Base-by-base conservation (phyloP, 2,329 filamentous ascomycete species). In the Aphanocladium album region DNA sequence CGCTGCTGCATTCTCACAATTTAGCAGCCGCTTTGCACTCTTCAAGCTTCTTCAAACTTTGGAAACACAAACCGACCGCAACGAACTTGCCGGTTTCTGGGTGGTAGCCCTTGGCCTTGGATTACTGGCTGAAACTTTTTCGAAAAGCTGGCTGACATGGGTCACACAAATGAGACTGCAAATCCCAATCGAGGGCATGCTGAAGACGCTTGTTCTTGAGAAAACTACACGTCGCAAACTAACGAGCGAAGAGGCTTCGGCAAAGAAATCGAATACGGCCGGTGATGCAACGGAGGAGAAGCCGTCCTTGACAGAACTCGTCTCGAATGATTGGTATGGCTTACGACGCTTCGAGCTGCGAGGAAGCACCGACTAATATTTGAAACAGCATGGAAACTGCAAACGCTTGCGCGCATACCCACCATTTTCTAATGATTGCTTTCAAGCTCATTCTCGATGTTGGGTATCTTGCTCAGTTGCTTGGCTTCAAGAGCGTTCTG, bases 201-300 rank as follows among this genome's bases (percentile, higher is more conserved):
- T 63, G 2, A 63, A 63, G n/a, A 17, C 41, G 8, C 14, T 63
- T 8, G 37, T 61, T 43, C 21, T 61, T 33, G 62, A 63, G 7
- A 61, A 61, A 9, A 23, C 39, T 3, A 56, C 59, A n/a, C 62
- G 62, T 4, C 49, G 37, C 16, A 46, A 46, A 14, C 43, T 54
- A 1, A 33, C n/a, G 27, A 14, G 43, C 35, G 55, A 21, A 27
- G 33, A 33, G 2, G 9, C 35, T 2, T 16, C 11, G 14, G 5
- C 23, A 43, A 23, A 14, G 16, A 19, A 19, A 17, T 11, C n/a
- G 19, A 11, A 7, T 21, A n/a, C n/a, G n/a, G n/a, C n/a, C n/a
- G n/a, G n/a, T n/a, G n/a, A n/a, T n/a, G n/a, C n/a, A n/a, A n/a
- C n/a, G n/a, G n/a, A n/a, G n/a, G n/a, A 47, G 4, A 30, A 46